These are phyloP conservation scores for Exophiala phaeomuriformis DNA, from an alignment of 2,329 filamentous ascomycete genomes.

Conservation along the genomic window DNA sequence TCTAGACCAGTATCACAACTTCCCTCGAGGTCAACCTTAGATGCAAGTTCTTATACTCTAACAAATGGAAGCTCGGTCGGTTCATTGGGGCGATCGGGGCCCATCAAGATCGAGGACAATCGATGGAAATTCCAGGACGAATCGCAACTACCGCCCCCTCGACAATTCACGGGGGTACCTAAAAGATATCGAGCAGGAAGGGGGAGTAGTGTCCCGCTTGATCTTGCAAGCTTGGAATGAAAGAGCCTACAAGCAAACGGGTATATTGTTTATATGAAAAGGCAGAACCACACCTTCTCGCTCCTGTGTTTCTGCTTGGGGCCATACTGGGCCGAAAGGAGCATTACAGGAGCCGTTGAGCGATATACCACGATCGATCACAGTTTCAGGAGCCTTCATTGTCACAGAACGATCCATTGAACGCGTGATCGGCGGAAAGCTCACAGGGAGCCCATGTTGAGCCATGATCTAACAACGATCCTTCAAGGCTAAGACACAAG, in stretches of 20 bases:
- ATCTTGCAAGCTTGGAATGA: conserved; percentile 46
- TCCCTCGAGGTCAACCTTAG: conserved; percentile 55
- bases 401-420: no score
- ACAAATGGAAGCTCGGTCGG: conserved; percentile 48
- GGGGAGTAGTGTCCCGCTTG: conserved; percentile 87
- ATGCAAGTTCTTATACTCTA: conserved; percentile 69
- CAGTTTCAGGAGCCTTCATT: no score
- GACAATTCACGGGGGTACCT: conserved; percentile 65
- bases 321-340: no score
- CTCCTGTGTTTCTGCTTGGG: no score
- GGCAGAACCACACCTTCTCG: no score
- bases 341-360: no score
- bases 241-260: neutral
- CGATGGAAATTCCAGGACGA: conserved; percentile 87
- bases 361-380: no score
- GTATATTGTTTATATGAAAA: neutral
- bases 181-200: conserved; percentile 83
- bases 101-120: conserved; percentile 57
- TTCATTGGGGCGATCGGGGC: conserved; percentile 12
- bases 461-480: no score
- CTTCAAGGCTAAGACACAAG: no score
- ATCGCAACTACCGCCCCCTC: conserved; percentile 71
- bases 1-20: conserved; percentile 40
- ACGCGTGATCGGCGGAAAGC: no score
- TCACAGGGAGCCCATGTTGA: no score